Base-by-base conservation (phyloP, 2,329 filamentous ascomycete species). In the Talaromyces amestolkiae region DNA sequence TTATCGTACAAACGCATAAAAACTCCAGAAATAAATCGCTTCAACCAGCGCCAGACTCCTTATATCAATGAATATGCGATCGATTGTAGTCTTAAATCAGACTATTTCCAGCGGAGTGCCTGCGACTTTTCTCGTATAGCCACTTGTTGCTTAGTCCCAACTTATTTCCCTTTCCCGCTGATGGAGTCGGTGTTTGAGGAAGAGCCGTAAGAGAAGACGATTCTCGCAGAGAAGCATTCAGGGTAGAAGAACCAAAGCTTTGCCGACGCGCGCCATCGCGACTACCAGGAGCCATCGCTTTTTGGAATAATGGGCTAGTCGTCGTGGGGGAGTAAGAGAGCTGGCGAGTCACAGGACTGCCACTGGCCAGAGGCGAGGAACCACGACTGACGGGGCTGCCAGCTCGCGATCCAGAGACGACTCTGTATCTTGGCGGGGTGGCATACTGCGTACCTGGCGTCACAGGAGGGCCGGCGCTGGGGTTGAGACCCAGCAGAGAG, bases 61-160 rank as follows among this genome's bases (percentile, higher is more conserved):
- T 53, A 17, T 60, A 33, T 43, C 33, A 53, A 24, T 19, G 22
- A 60, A 31, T 35, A 63, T 63, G 60, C 64, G 43, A 59, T 49
- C 47, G 17, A 37, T 33, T 58, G 8, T 19, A 19, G 11, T 17
- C 53, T 63, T 43, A 66, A 33, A 63, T 66, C 35, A 66, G 37
- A 31, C 31, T 75, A 62, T 76, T 77, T 67, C 75, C 77, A 13
- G 77, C 71, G 41, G 77, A 79, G 27, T 78, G 69, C 33, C 75
- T 72, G 51, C 76, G 72, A 61, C 91, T 90, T 79, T 89, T 91
- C 78, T 97, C 92, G 74, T 97, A 98, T 67, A 97, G 78, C 94
- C 94, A 98, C 80, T 95, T 96, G 80, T 88, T 97, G 78, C 94
- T 97, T 74, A 97, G 74, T 0, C 88, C 88, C 61, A 96, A 87